These are phyloP conservation scores for Pezicula carpinea DNA, from an alignment of 2,329 filamentous ascomycete species.

Conservation along the genomic window DNA sequence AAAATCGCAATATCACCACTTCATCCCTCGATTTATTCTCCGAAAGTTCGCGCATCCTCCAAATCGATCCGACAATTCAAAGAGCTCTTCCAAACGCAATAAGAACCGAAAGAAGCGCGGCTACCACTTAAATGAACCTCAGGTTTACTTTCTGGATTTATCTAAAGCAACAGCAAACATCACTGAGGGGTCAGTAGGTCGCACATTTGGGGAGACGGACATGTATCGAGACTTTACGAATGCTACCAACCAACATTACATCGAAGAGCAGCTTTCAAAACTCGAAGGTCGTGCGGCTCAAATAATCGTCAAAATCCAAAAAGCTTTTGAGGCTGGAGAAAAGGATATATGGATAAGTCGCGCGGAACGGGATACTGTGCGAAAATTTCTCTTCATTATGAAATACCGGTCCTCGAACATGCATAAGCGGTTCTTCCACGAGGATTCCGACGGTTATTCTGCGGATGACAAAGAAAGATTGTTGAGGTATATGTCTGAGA, in stretches of 20 bases:
- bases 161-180: no score
- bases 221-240: conserved; percentile 28
- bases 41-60: no score
- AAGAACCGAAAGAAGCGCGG: no score
- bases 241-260: conserved; percentile 12
- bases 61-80: no score
- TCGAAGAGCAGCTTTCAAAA: conserved; percentile 24
- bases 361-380: conserved; percentile 31
- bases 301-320: conserved; percentile 18
- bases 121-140: no score
- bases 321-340: conserved; percentile 18
- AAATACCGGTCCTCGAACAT: conserved; percentile 37
- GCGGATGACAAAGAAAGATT: conserved; percentile 23
- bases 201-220: no score
- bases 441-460: conserved; percentile 29
- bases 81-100: no score
- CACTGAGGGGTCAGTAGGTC: no score
- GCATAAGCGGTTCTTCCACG: conserved; percentile 31
- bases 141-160: no score
- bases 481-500: conserved; percentile 27
- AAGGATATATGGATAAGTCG: conserved; percentile 27
- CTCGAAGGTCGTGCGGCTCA: conserved; percentile 22
- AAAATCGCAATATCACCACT: no score
- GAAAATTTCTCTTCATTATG: conserved; percentile 42
- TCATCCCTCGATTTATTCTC: no score